phyloP scores from a whole-genome alignment of 78 protist genomes.

The Emiliania huxleyi region DNA sequence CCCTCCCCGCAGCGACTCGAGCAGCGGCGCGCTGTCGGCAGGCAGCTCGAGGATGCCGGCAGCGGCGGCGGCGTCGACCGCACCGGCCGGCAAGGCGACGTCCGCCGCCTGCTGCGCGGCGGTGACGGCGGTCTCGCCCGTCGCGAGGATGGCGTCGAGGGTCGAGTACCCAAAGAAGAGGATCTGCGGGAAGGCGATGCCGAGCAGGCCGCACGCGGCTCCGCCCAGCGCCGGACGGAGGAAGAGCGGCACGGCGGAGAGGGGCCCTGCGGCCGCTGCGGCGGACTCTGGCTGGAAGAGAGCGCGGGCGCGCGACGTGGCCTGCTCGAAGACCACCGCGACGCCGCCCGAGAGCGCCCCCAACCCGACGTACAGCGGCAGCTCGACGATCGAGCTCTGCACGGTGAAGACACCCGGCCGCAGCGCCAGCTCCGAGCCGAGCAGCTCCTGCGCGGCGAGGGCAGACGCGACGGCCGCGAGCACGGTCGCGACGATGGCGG shows the following conservation, averaged over 20 bases:
- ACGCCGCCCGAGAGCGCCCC: neutral
- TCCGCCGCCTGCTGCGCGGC: no score
- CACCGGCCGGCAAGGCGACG: no score
- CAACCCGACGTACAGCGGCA: neutral
- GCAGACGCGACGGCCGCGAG: neutral
- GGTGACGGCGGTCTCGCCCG: neutral
- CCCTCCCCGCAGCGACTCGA: no score
- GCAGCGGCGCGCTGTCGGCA: no score
- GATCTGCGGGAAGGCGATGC: neutral
- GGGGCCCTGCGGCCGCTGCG: neutral
- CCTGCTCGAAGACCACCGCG: neutral
- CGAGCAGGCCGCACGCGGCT: neutral
- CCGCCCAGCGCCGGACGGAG: neutral
- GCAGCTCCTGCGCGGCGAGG: neutral
- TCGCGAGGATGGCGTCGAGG: neutral
- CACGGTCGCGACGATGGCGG: neutral
- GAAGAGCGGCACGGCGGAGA: neutral
- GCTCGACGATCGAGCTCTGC: neutral
- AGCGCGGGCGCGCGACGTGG: neutral
- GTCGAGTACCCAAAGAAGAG: conserved; percentile 5
- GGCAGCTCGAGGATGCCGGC: no score
- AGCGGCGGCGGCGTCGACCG: no score
- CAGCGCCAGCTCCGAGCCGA: neutral
- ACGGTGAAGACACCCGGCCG: neutral
- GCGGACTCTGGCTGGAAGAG: neutral